Conservation (phyloP, 257 asterid species). For the Nicotiana knightiana region DNA sequence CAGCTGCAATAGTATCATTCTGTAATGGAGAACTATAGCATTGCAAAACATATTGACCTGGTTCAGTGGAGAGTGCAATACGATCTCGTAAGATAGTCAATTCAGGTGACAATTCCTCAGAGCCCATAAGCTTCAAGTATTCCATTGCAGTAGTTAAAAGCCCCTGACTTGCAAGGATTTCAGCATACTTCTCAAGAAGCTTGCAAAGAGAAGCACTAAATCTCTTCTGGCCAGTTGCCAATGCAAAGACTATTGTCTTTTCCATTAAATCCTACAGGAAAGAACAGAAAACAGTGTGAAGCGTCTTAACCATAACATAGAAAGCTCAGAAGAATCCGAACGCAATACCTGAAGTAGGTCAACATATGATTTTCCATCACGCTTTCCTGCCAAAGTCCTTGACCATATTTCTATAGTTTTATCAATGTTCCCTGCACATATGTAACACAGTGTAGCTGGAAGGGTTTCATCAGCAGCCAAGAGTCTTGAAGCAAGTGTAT, state of each 20-base stretch:
- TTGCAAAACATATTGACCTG: conserved; percentile 37
- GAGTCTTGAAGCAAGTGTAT: conserved; percentile 83
- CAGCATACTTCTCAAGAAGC: conserved; percentile 95
- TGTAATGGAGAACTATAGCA: background rate
- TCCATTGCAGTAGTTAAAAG: conserved; percentile 90
- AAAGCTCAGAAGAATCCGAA: conserved; percentile 7
- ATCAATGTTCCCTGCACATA: conserved; percentile 96
- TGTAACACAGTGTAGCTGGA: conserved; percentile 83
- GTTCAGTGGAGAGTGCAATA: conserved; percentile 66
- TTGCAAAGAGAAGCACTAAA: conserved; percentile 80
- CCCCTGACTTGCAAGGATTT: conserved; percentile 95
- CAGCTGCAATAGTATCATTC: background rate
- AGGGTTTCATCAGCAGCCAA: conserved; percentile 73
- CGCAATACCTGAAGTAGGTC: conserved; percentile 74
- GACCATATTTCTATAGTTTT: conserved; percentile 93
- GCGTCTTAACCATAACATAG: conserved; percentile 4
- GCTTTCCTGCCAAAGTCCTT: conserved; percentile 51
- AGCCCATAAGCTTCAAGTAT: conserved; percentile 80
- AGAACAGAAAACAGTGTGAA: conserved; percentile 14
- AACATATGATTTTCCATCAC: conserved; percentile 73
- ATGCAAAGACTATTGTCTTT: conserved; percentile 85
- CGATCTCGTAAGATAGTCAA: conserved; percentile 80
- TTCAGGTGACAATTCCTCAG: conserved; percentile 87
- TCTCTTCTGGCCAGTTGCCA: conserved; percentile 84
- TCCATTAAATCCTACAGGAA: conserved; percentile 84